Evolutionary conservation across 2,329 filamentous ascomycete genomes (phyloP).

Genomic region (Pseudohalonectria lignicola): DNA sequence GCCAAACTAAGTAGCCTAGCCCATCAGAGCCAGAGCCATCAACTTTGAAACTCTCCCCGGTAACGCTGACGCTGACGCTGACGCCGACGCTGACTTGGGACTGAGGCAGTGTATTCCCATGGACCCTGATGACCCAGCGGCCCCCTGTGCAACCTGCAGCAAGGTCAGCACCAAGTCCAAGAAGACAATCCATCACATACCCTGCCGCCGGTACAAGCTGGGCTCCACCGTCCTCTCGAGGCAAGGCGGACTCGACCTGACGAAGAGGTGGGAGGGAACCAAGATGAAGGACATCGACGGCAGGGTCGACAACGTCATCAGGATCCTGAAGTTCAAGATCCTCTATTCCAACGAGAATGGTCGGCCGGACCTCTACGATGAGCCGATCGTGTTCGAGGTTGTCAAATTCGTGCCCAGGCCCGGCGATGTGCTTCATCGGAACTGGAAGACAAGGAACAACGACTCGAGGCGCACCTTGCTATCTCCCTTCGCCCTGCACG

Average conservation of each 20-base stretch:
- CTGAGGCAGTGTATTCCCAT: conserved; percentile 11
- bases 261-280: conserved; percentile 27
- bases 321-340: conserved; percentile 23
- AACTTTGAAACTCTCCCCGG: too few species aligned
- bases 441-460: conserved; percentile 21
- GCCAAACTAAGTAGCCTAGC: too few species aligned
- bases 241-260: conserved; percentile 30
- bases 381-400: conserved; percentile 26
- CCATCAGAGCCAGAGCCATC: too few species aligned
- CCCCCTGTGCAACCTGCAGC: conserved; percentile 27
- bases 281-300: conserved; percentile 28
- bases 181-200: conserved; percentile 33
- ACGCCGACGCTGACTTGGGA: background rate
- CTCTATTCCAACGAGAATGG: conserved; percentile 10
- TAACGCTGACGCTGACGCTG: too few species aligned
- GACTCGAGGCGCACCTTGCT: conserved; percentile 16
- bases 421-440: conserved; percentile 25
- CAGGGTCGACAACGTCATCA: conserved; percentile 14
- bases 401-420: conserved; percentile 25
- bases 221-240: conserved; percentile 28
- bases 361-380: conserved; percentile 22
- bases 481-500: conserved; percentile 26
- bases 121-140: conserved; percentile 7
- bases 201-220: conserved; percentile 32
- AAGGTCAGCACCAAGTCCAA: conserved; percentile 25